Conservation (phyloP, 768 basidiomycete genomes). For the Leccinum incarnatum region DNA sequence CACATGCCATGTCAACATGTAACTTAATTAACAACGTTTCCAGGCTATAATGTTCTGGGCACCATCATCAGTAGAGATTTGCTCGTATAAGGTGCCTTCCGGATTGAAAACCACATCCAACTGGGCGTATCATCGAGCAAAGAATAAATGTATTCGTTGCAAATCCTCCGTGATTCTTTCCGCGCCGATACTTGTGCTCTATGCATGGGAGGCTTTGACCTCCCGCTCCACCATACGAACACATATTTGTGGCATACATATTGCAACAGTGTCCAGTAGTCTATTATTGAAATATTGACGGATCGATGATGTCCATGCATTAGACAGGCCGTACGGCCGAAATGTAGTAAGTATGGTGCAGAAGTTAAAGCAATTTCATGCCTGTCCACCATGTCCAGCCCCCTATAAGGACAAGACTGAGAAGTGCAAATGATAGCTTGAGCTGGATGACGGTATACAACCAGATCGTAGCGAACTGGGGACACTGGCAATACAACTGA, state of each 20-base stretch:
- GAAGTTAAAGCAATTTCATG: conserved; percentile 39
- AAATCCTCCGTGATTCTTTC: neutral
- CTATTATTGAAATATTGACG: neutral
- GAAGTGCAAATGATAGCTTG: conserved; percentile 57
- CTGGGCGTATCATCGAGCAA: conserved; percentile 78
- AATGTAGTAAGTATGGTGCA: neutral
- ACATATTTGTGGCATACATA: conserved; percentile 12
- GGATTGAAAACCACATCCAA: conserved; percentile 58
- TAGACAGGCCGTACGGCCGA: neutral
- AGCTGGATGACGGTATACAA: conserved; percentile 72
- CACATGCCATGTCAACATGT: neutral
- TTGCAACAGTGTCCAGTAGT: neutral
- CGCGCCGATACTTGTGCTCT: neutral
- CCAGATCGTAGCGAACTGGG: conserved; percentile 78
- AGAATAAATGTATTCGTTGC: conserved; percentile 35
- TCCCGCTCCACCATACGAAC: conserved; percentile 1
- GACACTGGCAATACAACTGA: conserved; percentile 45
- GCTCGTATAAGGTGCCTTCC: conserved; percentile 80
- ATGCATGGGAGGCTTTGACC: neutral
- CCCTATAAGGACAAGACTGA: conserved; percentile 53
- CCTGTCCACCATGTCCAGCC: conserved; percentile 62
- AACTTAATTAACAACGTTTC: neutral
- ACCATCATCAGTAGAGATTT: conserved; percentile 15
- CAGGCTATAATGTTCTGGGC: neutral
- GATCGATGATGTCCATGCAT: conserved; percentile 1